Evolutionary conservation across 1,284 basidiomycete species (phyloP), one percentile per base, ranked within the genome.

Genomic region (Entoloma clypeatum): DNA sequence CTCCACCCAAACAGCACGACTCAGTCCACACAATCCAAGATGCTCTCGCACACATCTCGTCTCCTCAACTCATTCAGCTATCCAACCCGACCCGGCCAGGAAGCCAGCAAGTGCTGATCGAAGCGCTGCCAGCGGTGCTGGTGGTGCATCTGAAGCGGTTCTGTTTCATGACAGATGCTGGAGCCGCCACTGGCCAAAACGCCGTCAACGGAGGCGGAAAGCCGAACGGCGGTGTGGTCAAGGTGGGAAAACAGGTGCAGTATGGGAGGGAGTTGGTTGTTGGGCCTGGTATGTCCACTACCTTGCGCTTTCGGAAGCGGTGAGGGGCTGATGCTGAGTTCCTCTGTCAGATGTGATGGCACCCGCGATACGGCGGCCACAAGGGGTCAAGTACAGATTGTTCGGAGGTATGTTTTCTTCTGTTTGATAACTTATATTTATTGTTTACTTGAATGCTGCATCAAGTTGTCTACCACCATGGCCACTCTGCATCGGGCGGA

Each of bases 61-160:
- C 81, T 31, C 89, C 92, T 0, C 90, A 97, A 59, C 66, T 77
- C 0, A 86, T 99, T 0, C 85, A 89, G 47, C 78, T 92, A 23
- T 77, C 81, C 0, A 77, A 69, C 45, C 70, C 72, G 3, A 70
- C 78, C 0, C 68, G 74, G 14, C 89, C 95, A 36, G 94, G 90
- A 5, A 89, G 77, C 3, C 95, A 96, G 62, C 88, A 90, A 49
- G 80, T 93, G 13, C 81, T 86, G 43, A 80, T 99, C 48, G 94
- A 98, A 31, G 71, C 77, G 0, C 74, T 95, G 9, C 95, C 95
- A 0, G 81, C 83, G 0, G 80, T 97, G 7, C 72, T 98, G 36
- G 82, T 97, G 8, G 71, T 98, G 9, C 94, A 98, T 59, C 72
- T 98, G 57, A 98, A 98, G 67, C 72, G 94, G 17, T 99, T 98